Base-by-base conservation (phyloP, 2,329 filamentous ascomycete species). In the Capronia americana region DNA sequence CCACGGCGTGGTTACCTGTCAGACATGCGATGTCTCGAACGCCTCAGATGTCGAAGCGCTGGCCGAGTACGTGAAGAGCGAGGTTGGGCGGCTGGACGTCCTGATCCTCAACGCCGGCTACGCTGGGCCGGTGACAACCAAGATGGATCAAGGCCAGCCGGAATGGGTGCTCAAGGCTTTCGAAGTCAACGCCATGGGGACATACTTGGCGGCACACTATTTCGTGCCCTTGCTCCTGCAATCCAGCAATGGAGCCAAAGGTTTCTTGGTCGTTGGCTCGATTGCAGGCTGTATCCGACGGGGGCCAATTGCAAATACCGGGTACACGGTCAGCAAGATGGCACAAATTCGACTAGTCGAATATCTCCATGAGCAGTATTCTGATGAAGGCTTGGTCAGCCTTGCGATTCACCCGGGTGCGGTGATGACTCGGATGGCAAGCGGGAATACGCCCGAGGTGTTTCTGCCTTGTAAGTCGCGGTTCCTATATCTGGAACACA, bases 241-340 rank as follows among this genome's bases (percentile, higher is more conserved):
- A 69, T 51, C 70, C 64, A 8, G 67, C 71, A 32, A 67, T 69
- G 73, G 71, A 11, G 72, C 70, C 0, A 75, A 72, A 57, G 67
- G 72, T 2, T 78, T 79, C 63, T 73, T 79, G 26, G 73, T 71
- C 1, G 74, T 79, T 28, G 70, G 68, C 44, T 74, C 72, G 1
- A 73, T 77, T 65, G 76, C 75, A 23, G 74, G 71, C 4, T 77
- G 73, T 10, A 78, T 80, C 3, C 73, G 77, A 1, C 71, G 73
- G 6, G 80, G 79, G 0, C 74, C 76, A 4, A 77, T 80, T 56
- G 80, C 78, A 1, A 82, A 80, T 66, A 71, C 75, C 17, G 75
- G 75, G 34, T 79, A 79, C 67, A 77, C 73, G 51, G 74, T 78
- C 17, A 76, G 73, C 62, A 80, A 80, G 65, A 72, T 74, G 44